Percentiles rank a stretch among this genome's conserved stretches.
Evolutionary conservation across 2,329 filamentous ascomycete species (phyloP).

Genomic region (Alternaria arbusti): DNA sequence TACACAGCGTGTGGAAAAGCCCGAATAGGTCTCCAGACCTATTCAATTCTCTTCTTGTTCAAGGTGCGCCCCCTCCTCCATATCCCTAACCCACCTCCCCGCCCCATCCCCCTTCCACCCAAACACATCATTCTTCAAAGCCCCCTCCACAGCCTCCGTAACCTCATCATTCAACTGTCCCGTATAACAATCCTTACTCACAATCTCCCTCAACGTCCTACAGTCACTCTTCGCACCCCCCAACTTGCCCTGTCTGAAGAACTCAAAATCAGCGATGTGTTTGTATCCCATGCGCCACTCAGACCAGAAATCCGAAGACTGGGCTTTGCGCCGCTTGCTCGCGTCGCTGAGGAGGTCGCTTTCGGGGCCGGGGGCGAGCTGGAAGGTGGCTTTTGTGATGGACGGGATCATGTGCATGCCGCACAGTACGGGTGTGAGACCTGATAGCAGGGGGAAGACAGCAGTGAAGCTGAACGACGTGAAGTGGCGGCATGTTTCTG

Average conservation of each 20-base stretch:
- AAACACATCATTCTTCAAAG: slow-evolving; percentile 24
- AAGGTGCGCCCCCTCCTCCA: not conserved
- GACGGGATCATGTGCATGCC: slow-evolving; percentile 38
- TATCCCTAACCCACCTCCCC: slow-evolving; percentile 32
- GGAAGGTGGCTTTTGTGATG: slow-evolving; percentile 45
- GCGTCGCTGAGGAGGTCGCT: slow-evolving; percentile 49
- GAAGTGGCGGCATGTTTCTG: slow-evolving; percentile 45
- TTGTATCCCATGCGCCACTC: slow-evolving; percentile 45
- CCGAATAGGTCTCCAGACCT: not conserved
- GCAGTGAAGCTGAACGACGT: slow-evolving; percentile 64
- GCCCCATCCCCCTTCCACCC: slow-evolving; percentile 32
- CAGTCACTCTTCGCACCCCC: slow-evolving; percentile 12
- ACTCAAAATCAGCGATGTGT: slow-evolving; percentile 32
- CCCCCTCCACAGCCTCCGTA: slow-evolving; percentile 25
- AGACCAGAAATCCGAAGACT: slow-evolving; percentile 50
- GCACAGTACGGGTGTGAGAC: slow-evolving; percentile 53
- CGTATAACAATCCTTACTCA: slow-evolving; percentile 33
- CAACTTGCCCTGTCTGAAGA: not conserved
- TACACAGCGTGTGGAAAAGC: no score
- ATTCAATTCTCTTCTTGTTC: not conserved
- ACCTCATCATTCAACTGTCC: slow-evolving; percentile 28
- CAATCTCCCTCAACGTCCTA: slow-evolving; percentile 26
- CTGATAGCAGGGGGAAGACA: slow-evolving; percentile 70
- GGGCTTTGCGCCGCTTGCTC: slow-evolving; percentile 49
- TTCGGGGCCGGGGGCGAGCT: slow-evolving; percentile 51